These are phyloP conservation scores for Davidsoniella australis DNA, from an alignment of 2,329 filamentous ascomycete species.

Conservation along the genomic window DNA sequence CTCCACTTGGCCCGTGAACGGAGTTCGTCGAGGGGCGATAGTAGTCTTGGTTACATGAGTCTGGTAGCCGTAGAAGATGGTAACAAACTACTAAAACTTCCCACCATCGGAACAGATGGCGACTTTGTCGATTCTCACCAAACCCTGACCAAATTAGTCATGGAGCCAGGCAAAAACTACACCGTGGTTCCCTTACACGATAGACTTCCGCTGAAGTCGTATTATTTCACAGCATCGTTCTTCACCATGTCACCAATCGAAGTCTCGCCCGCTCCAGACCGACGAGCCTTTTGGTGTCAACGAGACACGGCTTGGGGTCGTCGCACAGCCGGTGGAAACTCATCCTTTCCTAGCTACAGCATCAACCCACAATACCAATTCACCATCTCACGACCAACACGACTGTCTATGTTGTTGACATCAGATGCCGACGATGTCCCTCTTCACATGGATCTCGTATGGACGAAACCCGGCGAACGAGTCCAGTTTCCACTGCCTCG, in stretches of 20 bases:
- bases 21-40: constrained; percentile 1
- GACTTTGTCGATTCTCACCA: constrained; percentile 93
- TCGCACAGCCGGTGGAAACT: constrained; percentile 70
- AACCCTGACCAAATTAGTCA: constrained; percentile 55
- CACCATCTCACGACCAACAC: constrained; percentile 34
- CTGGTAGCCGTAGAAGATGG: constrained; percentile 66
- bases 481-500: constrained; percentile 46
- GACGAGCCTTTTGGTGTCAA: constrained; percentile 41
- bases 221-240: constrained; percentile 75
- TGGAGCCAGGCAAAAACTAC: constrained; percentile 25
- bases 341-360: constrained; percentile 58
- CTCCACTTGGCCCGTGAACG: constrained; percentile 27
- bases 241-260: constrained; percentile 51
- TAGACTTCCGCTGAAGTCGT: constrained; percentile 51
- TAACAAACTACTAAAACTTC: constrained; percentile 54
- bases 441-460: constrained; percentile 71
- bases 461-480: constrained; percentile 50
- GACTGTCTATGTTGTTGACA: constrained; percentile 58
- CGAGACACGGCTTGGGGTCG: constrained; percentile 55
- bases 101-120: constrained; percentile 53
- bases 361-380: constrained; percentile 77
- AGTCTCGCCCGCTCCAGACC: constrained; percentile 43
- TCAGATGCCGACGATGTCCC: constrained; percentile 49
- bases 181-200: constrained; percentile 62
- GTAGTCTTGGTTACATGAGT: constrained; percentile 65